A percentile compares a stretch with the other conserved stretches of the same genome.
phyloP scores from a whole-genome alignment of 768 basidiomycete species.

The Lepiota venenata region DNA sequence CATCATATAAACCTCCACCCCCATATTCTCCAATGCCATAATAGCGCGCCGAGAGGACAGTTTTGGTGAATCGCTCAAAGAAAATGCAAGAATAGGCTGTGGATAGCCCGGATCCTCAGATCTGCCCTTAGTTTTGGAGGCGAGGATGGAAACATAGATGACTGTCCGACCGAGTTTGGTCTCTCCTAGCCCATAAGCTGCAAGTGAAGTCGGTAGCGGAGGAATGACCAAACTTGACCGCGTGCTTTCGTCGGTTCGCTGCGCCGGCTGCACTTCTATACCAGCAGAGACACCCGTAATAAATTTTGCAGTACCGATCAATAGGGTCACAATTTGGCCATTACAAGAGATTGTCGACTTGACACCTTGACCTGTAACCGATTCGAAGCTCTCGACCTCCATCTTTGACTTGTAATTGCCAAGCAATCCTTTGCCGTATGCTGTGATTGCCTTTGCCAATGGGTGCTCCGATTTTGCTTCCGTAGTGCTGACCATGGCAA shows the following conservation, averaged over 20 bases:
- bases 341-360: conserved; percentile 60
- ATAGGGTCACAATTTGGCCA: conserved; percentile 51
- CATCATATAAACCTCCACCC: conserved; percentile 89
- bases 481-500: conserved; percentile 82
- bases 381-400: conserved; percentile 73
- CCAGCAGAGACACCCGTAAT: conserved; percentile 42
- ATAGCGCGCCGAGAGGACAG: conserved; percentile 83
- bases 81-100: conserved; percentile 74
- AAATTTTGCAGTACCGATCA: conserved; percentile 77
- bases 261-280: conserved; percentile 58
- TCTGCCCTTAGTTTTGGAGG: background rate
- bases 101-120: conserved; percentile 29
- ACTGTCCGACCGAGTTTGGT: conserved; percentile 74
- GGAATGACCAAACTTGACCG: background rate
- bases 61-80: conserved; percentile 86
- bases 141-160: conserved; percentile 75
- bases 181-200: conserved; percentile 70
- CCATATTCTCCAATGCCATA: conserved; percentile 78
- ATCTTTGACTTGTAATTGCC: conserved; percentile 41
- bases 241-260: conserved; percentile 23
- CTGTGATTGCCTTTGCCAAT: conserved; percentile 87
- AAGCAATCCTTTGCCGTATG: conserved; percentile 70
- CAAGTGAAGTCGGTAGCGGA: conserved; percentile 53
- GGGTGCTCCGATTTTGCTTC: conserved; percentile 96
- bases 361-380: conserved; percentile 86